phyloP scores from a whole-genome alignment of 163 green algal species.

The Prototheca wickerhamii region DNA sequence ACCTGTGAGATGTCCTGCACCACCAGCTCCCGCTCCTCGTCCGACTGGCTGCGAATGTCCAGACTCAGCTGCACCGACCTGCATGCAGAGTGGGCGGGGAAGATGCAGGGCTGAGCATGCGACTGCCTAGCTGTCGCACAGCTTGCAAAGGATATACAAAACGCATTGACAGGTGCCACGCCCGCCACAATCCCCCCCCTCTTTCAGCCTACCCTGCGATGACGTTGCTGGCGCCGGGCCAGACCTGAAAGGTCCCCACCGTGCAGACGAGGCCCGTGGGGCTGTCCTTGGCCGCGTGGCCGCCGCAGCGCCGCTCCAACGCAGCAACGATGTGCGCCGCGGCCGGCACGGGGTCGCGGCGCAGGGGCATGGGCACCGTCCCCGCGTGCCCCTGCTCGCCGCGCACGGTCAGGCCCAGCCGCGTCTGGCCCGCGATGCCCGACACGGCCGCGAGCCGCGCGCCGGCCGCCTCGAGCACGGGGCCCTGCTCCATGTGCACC shows the following conservation, averaged over 20 bases:
- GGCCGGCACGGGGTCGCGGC: constrained; percentile 62
- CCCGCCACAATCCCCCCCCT: too few species aligned
- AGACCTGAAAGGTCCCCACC: constrained; percentile 66
- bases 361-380: constrained; percentile 80
- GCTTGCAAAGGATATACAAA: too few species aligned
- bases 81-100: neutral
- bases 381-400: constrained; percentile 69
- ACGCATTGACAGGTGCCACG: too few species aligned
- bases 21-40: constrained; percentile 18
- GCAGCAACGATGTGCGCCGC: constrained; percentile 55
- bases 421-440: constrained; percentile 79
- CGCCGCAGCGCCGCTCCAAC: constrained; percentile 56
- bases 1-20: constrained; percentile 8
- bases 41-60: constrained; percentile 19
- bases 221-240: constrained; percentile 79
- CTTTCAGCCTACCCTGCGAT: constrained; percentile 49
- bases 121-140: too few species aligned
- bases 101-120: neutral
- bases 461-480: constrained; percentile 54
- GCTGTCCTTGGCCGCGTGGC: constrained; percentile 2
- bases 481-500: constrained; percentile 91
- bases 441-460: constrained; percentile 64
- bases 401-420: constrained; percentile 28
- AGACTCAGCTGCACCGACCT: constrained; percentile 18
- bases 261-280: constrained; percentile 72